Conservation (phyloP, 2,329 filamentous ascomycete species). For the Calonectria henricotiae region DNA sequence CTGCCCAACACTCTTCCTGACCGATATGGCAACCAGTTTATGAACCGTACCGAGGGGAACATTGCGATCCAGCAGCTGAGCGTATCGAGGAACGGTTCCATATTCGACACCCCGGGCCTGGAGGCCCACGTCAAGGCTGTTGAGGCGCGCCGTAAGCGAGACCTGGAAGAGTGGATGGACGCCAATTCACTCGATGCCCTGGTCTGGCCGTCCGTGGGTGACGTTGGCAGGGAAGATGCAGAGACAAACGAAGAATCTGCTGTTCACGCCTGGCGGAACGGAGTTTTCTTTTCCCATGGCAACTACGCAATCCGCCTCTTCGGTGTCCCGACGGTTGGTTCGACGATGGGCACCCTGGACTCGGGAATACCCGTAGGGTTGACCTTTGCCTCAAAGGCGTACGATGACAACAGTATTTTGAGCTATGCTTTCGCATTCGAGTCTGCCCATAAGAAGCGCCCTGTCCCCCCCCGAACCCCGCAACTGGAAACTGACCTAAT, state of each 20-base stretch:
- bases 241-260: conserved; percentile 14
- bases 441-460: not conserved
- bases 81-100: conserved; percentile 43
- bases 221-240: conserved; percentile 19
- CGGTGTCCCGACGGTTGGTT: conserved; percentile 29
- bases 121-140: conserved; percentile 27
- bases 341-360: conserved; percentile 28
- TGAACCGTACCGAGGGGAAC: not conserved
- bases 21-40: conserved; percentile 1
- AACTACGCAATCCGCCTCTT: conserved; percentile 29
- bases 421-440: conserved; percentile 29
- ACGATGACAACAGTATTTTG: conserved; percentile 20
- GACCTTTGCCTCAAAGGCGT: conserved; percentile 28
- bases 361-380: conserved; percentile 27
- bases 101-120: conserved; percentile 63
- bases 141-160: not conserved
- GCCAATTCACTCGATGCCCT: not conserved
- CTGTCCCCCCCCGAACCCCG: not conserved
- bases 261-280: conserved; percentile 11
- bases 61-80: not conserved
- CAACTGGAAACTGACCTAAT: not conserved
- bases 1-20: conserved; percentile 9
- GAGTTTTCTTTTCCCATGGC: conserved; percentile 19
- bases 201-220: conserved; percentile 20
- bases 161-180: conserved; percentile 22